Conservation (phyloP, 495 filamentous ascomycete species). For the Lichenothelia convexa region DNA sequence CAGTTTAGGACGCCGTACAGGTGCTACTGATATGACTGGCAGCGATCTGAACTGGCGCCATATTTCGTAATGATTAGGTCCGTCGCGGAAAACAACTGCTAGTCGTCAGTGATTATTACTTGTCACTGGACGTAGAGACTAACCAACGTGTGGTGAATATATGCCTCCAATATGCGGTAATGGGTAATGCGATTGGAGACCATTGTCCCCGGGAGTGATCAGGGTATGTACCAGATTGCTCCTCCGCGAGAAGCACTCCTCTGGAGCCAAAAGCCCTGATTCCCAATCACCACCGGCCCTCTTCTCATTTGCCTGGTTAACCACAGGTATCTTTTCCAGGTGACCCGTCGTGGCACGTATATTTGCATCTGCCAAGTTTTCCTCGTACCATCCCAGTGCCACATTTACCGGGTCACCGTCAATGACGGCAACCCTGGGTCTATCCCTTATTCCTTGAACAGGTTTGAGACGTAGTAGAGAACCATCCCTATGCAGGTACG, state of each 20-base stretch:
- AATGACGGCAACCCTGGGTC: constrained; percentile 33
- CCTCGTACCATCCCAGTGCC: constrained; percentile 39
- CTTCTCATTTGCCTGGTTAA: constrained; percentile 60
- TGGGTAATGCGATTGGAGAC: constrained; percentile 39
- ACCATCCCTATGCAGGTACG: constrained; percentile 21
- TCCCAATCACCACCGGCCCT: constrained; percentile 63
- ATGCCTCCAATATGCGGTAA: constrained; percentile 47
- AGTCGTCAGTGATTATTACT: constrained; percentile 2
- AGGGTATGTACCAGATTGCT: constrained; percentile 52
- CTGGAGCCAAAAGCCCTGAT: constrained; percentile 48
- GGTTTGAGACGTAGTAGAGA: constrained; percentile 15
- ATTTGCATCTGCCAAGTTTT: constrained; percentile 3
- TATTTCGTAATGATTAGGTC: constrained; percentile 27
- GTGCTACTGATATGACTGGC: constrained; percentile 52
- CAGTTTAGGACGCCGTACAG: constrained; percentile 51
- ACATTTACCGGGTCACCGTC: constrained; percentile 51
- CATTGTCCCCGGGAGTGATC: constrained; percentile 29
- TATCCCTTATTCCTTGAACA: constrained; percentile 8
- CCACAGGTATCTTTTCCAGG: constrained; percentile 36
- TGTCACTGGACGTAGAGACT: not conserved
- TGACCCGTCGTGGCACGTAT: constrained; percentile 6
- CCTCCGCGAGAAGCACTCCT: constrained; percentile 51
- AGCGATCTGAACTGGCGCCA: constrained; percentile 29
- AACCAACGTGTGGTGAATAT: constrained; percentile 45
- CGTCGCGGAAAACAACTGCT: constrained; percentile 34